Base-by-base conservation (phyloP, 1,284 basidiomycete genomes). In the Coniophora puteana region DNA sequence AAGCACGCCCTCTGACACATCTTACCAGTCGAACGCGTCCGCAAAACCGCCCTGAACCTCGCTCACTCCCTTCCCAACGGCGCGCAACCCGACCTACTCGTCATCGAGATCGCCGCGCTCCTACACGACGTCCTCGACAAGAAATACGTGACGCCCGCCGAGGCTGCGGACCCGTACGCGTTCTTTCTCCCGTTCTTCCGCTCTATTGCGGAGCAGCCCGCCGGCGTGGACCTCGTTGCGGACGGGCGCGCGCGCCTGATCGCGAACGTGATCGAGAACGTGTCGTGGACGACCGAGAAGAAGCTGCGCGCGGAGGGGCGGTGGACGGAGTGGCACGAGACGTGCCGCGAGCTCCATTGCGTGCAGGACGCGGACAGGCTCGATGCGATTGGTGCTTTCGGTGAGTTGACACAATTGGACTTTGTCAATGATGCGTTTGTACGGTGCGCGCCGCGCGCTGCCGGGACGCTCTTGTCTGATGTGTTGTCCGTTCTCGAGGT, bases 291-390 rank as follows among this genome's bases (percentile, higher is more conserved):
- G 32, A 93, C 87, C 5, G 93, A 96, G 62, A 84, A 81, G 58
- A 80, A 73, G 51, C 64, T 89, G 12, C 69, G 75, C 10, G 69
- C 72, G 22, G 59, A 63, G 3, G 78, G 74, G 0, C 45, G 63
- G 39, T 79, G 85, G 68, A 74, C 72, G 2, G 62, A 71, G 21
- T 94, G 91, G 91, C 84, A 94, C 45, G 59, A 76, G 1, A 59
- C 62, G n/a, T 94, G 89, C 52, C 42, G 71, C 1, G 93, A 96
- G 58, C 71, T 96, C 33, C 86, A 90, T 58, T 93, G 89, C 46
- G 91, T 95, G 0, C 92, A 94, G 60, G 93, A 97, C 59, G 92
- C 92, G 0, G 93, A 96, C 58, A 73, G 93, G 31, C 63, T 97
- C 12, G 93, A 97, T 59, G 90, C 91, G 1, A 93, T 97, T 35